These are phyloP conservation scores for Rhodofomes roseus DNA, from an alignment of 1,284 basidiomycete genomes.

Conservation along the genomic window DNA sequence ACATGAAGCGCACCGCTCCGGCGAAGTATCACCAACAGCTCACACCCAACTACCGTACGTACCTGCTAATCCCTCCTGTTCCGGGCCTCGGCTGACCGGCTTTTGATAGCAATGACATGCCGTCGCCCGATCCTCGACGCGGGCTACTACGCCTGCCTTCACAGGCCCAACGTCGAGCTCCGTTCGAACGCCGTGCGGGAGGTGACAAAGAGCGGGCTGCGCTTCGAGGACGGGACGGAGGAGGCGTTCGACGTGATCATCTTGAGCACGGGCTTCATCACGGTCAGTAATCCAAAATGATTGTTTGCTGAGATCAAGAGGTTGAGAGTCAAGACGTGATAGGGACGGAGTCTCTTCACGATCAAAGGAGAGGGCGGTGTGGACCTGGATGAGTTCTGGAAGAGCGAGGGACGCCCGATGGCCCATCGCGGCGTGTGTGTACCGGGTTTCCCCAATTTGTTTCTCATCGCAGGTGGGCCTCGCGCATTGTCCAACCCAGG, in stretches of 20 bases:
- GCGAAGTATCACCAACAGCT: conserved; percentile 36
- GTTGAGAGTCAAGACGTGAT: too few species aligned
- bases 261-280: conserved; percentile 30
- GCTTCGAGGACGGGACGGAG: conserved; percentile 19
- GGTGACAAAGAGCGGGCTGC: conserved; percentile 35
- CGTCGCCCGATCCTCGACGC: conserved; percentile 35
- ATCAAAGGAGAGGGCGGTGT: conserved; percentile 25
- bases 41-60: conserved; percentile 41
- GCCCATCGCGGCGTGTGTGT: conserved; percentile 33
- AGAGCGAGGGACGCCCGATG: conserved; percentile 32
- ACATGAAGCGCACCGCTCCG: conserved; percentile 37
- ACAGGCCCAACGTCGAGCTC: conserved; percentile 40
- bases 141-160: conserved; percentile 37
- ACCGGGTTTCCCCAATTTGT: conserved; percentile 37
- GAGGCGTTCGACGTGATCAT: conserved; percentile 30
- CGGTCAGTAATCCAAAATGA: conserved; percentile 1
- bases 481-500: too few species aligned
- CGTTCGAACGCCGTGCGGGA: conserved; percentile 35
- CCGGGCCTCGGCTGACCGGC: background rate
- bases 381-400: conserved; percentile 30
- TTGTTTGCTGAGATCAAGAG: background rate
- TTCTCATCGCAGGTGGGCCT: conserved; percentile 16
- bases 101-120: conserved; percentile 31
- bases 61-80: background rate
- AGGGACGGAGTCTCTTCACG: conserved; percentile 27